A percentile compares a stretch with the other conserved stretches of the same genome.
These are phyloP conservation scores for Glutinoglossum americanum DNA, from an alignment of 495 filamentous ascomycete genomes.

Conservation along the genomic window DNA sequence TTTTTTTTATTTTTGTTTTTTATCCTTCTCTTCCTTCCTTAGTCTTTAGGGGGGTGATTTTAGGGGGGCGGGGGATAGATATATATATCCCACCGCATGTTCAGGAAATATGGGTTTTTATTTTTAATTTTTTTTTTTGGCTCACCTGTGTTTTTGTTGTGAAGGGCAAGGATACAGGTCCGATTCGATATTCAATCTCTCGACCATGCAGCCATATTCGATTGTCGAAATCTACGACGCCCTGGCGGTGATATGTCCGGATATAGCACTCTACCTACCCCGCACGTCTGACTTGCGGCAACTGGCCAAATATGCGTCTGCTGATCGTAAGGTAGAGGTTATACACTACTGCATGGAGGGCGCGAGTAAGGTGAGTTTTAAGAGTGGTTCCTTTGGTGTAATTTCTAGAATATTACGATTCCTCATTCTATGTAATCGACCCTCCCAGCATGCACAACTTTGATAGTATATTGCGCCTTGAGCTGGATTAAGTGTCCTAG, in stretches of 20 bases:
- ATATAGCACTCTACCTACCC: slow-evolving; percentile 64
- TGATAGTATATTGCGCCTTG: no score
- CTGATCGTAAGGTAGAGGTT: slow-evolving; percentile 36
- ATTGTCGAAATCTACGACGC: slow-evolving; percentile 36
- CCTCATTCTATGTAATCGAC: no score
- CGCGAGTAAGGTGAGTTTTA: slow-evolving; percentile 62
- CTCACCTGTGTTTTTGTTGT: not conserved
- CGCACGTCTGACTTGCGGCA: slow-evolving; percentile 73
- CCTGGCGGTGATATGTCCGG: slow-evolving; percentile 28
- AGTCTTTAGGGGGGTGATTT: no score
- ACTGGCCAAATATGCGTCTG: slow-evolving; percentile 39
- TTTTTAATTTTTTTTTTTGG: not conserved
- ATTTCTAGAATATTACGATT: no score
- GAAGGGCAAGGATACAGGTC: slow-evolving; percentile 62
- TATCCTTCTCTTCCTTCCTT: not conserved
- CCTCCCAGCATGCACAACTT: no score
- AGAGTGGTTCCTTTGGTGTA: no score
- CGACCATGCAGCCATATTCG: slow-evolving; percentile 70
- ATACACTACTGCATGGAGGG: slow-evolving; percentile 84
- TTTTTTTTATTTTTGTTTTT: no score
- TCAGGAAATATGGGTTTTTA: not conserved
- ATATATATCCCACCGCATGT: no score
- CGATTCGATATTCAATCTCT: slow-evolving; percentile 64
- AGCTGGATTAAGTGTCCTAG: no score
- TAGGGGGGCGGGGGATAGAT: no score